Evolutionary conservation across 768 basidiomycete genomes (phyloP).

Genomic region (Leccinum boreale): DNA sequence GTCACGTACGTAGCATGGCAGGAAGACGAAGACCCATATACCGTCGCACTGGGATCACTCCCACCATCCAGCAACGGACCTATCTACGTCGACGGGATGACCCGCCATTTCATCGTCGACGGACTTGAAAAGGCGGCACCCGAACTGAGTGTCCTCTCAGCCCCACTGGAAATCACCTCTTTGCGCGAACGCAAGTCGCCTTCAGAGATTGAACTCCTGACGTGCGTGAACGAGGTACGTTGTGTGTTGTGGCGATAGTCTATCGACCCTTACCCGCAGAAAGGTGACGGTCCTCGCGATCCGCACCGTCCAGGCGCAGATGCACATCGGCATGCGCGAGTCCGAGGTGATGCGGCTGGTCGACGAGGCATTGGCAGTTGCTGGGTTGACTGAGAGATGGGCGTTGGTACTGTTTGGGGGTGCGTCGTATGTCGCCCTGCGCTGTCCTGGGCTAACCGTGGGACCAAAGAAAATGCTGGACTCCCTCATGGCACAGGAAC

Average conservation of each 20-base stretch:
- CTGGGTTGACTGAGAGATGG: conserved; percentile 57
- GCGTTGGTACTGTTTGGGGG: conserved; percentile 79
- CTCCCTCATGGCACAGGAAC: conserved; percentile 81
- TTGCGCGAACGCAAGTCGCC: conserved; percentile 73
- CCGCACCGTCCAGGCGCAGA: conserved; percentile 53
- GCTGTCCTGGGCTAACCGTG: neutral
- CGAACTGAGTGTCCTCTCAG: conserved; percentile 40
- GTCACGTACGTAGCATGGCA: conserved; percentile 56
- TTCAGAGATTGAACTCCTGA: conserved; percentile 67
- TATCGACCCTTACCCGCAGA: neutral
- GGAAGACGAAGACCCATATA: conserved; percentile 68
- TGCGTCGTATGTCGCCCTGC: conserved; percentile 29
- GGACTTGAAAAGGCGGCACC: conserved; percentile 50
- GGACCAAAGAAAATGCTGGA: conserved; percentile 69
- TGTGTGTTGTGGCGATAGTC: neutral
- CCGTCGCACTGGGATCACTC: conserved; percentile 38
- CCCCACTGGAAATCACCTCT: conserved; percentile 51
- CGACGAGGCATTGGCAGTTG: conserved; percentile 46
- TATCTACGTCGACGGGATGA: conserved; percentile 60
- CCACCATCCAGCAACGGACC: conserved; percentile 26
- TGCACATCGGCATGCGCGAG: conserved; percentile 74
- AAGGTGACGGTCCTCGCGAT: conserved; percentile 80
- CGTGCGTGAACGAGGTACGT: conserved; percentile 75
- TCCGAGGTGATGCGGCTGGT: conserved; percentile 65
- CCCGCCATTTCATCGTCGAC: conserved; percentile 62